A percentile compares a stretch with the other conserved stretches of the same genome.
These are phyloP conservation scores for Lasiosphaeria ovina DNA, from an alignment of 495 filamentous ascomycete genomes.

Conservation along the genomic window DNA sequence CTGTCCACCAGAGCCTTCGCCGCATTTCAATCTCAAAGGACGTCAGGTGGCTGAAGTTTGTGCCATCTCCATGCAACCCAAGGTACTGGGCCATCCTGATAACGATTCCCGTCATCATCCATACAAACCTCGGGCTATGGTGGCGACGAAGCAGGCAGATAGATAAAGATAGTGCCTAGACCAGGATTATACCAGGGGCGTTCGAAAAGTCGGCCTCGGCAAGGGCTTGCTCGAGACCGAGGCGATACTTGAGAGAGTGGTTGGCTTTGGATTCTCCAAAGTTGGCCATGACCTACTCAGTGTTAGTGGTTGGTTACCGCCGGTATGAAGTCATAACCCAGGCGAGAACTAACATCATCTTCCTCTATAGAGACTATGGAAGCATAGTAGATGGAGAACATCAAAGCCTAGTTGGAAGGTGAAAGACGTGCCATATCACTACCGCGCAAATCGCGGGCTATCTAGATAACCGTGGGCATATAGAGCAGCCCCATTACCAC, in stretches of 20 bases:
- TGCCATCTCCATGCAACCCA: slow-evolving; percentile 49
- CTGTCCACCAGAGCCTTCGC: slow-evolving; percentile 48
- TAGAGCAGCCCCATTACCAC: slow-evolving; percentile 49
- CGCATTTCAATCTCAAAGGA: slow-evolving; percentile 51
- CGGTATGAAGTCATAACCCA: slow-evolving; percentile 15
- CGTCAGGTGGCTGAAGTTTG: slow-evolving; percentile 35
- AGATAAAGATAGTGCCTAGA: slow-evolving; percentile 52
- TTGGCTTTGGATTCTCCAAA: slow-evolving; percentile 52
- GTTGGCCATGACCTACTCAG: slow-evolving; percentile 39
- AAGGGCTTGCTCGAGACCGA: slow-evolving; percentile 53
- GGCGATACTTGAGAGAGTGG: slow-evolving; percentile 52
- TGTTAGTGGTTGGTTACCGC: not conserved
- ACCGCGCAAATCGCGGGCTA: slow-evolving; percentile 36
- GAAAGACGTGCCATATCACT: slow-evolving; percentile 33
- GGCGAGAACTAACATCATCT: slow-evolving; percentile 42
- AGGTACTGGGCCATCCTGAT: slow-evolving; percentile 50
- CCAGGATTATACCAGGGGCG: slow-evolving; percentile 35
- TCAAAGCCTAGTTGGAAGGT: slow-evolving; percentile 52
- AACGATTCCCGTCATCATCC: slow-evolving; percentile 56
- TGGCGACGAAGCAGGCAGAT: slow-evolving; percentile 47
- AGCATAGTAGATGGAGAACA: slow-evolving; percentile 62
- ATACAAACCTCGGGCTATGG: slow-evolving; percentile 49
- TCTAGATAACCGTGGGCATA: slow-evolving; percentile 49
- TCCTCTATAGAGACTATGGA: slow-evolving; percentile 58
- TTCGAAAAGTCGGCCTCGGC: slow-evolving; percentile 55